These are phyloP conservation scores for Auriscalpium orientale DNA, from an alignment of 768 basidiomycete species.

Conservation along the genomic window DNA sequence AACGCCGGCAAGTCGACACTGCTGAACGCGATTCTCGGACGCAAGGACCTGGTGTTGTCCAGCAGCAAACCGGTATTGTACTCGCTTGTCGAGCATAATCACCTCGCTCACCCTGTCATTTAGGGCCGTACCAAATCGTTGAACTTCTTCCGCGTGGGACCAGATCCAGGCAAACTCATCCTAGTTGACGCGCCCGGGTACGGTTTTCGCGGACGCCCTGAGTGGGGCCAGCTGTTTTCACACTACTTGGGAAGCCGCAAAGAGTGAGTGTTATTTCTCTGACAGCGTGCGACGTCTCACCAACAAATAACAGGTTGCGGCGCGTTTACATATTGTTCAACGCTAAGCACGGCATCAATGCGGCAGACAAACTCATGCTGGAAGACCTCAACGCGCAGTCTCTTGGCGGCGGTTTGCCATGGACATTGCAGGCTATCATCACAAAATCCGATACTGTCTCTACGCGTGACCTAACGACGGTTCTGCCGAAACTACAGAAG, in stretches of 20 bases:
- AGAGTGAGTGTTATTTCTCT: conserved; percentile 37
- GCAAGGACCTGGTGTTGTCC: conserved; percentile 47
- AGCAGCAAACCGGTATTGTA: conserved; percentile 64
- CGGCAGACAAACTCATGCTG: conserved; percentile 57
- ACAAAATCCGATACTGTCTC: conserved; percentile 60
- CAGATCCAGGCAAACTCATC: conserved; percentile 43
- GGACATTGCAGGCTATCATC: conserved; percentile 64
- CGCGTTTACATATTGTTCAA: conserved; percentile 69
- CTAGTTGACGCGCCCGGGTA: conserved; percentile 82
- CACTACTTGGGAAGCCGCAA: conserved; percentile 52
- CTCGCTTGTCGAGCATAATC: not conserved
- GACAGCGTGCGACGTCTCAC: not conserved
- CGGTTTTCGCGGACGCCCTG: conserved; percentile 60
- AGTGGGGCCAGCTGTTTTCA: conserved; percentile 70
- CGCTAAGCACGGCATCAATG: conserved; percentile 53
- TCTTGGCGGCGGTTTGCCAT: conserved; percentile 32
- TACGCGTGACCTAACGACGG: conserved; percentile 23
- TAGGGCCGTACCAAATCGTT: conserved; percentile 68
- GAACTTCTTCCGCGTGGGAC: conserved; percentile 67
- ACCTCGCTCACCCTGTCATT: not conserved
- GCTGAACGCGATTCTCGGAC: conserved; percentile 58
- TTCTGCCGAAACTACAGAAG: conserved; percentile 35
- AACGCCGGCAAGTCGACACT: conserved; percentile 74
- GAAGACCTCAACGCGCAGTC: conserved; percentile 35
- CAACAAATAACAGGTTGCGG: conserved; percentile 41